phyloP scores from a whole-genome alignment of 2,329 filamentous ascomycete species.

The Aspergillus sp. region DNA sequence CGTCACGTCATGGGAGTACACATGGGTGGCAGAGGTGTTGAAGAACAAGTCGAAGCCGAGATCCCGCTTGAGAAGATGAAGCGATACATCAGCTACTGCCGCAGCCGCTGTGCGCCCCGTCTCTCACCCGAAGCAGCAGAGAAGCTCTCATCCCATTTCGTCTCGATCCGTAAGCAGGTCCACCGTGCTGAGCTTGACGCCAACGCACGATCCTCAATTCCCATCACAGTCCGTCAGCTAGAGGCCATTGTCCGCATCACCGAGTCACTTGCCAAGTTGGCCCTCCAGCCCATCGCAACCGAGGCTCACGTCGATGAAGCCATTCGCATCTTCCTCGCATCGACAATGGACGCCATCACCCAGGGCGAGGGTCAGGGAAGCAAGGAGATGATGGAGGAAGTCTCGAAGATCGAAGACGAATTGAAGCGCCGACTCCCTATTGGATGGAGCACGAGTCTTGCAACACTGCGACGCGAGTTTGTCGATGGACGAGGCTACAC shows the following conservation, averaged over 20 bases:
- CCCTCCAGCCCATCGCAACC: constrained; percentile 79
- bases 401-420: constrained; percentile 82
- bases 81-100: constrained; percentile 95
- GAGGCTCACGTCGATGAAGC: constrained; percentile 95
- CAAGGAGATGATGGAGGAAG: constrained; percentile 88
- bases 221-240: constrained; percentile 94
- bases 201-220: constrained; percentile 87
- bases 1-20: constrained; percentile 97
- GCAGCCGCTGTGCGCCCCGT: constrained; percentile 87
- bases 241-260: constrained; percentile 97
- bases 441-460: constrained; percentile 90
- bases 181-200: constrained; percentile 87
- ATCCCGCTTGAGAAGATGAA: constrained; percentile 97
- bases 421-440: constrained; percentile 84
- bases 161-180: constrained; percentile 91
- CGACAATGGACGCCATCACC: constrained; percentile 96
- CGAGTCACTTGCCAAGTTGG: constrained; percentile 89
- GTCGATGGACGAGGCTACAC: constrained; percentile 88
- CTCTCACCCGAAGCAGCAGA: constrained; percentile 89
- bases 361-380: constrained; percentile 81
- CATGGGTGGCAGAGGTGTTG: constrained; percentile 81
- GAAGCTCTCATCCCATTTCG: constrained; percentile 95
- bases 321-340: constrained; percentile 92
- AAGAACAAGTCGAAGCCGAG: constrained; percentile 81
- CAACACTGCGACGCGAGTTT: constrained; percentile 84